Evolutionary conservation across 75 land plant genomes (phyloP), one percentile per base, ranked within the genome.

Genomic region (Selaginella moellendorffii): DNA sequence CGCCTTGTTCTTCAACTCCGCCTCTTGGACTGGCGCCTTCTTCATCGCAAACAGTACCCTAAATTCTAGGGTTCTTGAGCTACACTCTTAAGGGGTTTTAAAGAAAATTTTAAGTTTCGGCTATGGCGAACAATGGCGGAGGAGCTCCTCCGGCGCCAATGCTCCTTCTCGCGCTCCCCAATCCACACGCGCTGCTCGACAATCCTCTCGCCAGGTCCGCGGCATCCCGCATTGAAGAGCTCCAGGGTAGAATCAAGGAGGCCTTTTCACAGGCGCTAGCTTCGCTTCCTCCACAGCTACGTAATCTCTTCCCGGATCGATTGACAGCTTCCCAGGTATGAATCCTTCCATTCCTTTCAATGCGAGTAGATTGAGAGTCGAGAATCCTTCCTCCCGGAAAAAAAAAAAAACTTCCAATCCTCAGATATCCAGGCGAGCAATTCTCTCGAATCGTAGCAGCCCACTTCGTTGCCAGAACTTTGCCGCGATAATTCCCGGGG

Each of bases 401-500:
- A 36, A 5, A 36, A 5, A 5, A 36, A 5, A 36, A 36, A 36
- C 5, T 36, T 5, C 46, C 5, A 14, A 36, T 36, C 10, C 14
- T 36, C 14, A 14, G 14, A 36, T 36, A 36, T 36, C 10, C 46
- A 36, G 46, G 46, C 14, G 46, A 36, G n/a, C 46, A 36, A 14
- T 14, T 36, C 46, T 5, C 10, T 5, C 14, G 46, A 36, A 14
- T 5, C 5, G 5, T 5, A 5, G 5, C 14, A 36, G 10, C 26
- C 2, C 71, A 2, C 28, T 63, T 27, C 18, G 71, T 24, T 19
- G 31, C 1, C 54, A 52, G 56, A 80, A 71, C 27, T 91, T 91
- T 78, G 97, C 93, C 29, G 97, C 97, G 0, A 74, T 88, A 29
- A 63, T 90, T 30, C 91, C 93, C 0, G 95, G 97, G 22, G 97